These are phyloP conservation scores for Ascochyta koolunga DNA, from an alignment of 2,329 filamentous ascomycete genomes.

Conservation along the genomic window DNA sequence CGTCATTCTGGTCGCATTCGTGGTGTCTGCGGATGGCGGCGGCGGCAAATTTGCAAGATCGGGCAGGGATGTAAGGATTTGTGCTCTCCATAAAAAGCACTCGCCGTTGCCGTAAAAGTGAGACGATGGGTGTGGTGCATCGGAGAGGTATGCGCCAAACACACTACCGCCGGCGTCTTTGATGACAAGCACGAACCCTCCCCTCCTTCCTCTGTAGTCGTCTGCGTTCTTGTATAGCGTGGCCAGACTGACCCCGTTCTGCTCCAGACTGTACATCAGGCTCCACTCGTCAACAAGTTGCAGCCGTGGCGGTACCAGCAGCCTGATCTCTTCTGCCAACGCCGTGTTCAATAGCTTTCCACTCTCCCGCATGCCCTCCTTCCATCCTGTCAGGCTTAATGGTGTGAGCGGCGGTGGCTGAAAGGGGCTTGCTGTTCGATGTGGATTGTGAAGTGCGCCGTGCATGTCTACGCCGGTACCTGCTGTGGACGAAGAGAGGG, in stretches of 20 bases:
- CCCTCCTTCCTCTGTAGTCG: constrained; percentile 68
- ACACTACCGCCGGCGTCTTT: constrained; percentile 77
- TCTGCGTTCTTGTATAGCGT: constrained; percentile 85
- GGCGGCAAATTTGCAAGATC: constrained; percentile 66
- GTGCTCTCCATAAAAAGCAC: constrained; percentile 88
- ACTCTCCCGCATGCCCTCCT: constrained; percentile 62
- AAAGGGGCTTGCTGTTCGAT: constrained; percentile 75
- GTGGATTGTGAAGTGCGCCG: constrained; percentile 65
- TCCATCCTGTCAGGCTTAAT: constrained; percentile 71
- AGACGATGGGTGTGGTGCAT: constrained; percentile 77
- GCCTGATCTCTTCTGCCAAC: constrained; percentile 89
- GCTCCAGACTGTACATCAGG: constrained; percentile 86
- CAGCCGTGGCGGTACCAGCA: constrained; percentile 83
- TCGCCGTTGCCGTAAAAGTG: constrained; percentile 97
- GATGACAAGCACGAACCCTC: constrained; percentile 89
- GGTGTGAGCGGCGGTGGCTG: constrained; percentile 89
- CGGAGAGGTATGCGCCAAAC: constrained; percentile 94
- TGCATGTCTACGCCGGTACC: constrained; percentile 52
- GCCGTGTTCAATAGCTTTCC: constrained; percentile 72
- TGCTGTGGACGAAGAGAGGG: constrained; percentile 17
- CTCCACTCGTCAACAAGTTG: constrained; percentile 88
- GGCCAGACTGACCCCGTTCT: constrained; percentile 84
- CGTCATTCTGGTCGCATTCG: constrained; percentile 65
- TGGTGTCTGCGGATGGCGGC: constrained; percentile 71
- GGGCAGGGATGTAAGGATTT: constrained; percentile 63